Conservation (phyloP, 1,284 basidiomycete species). For the Ustilago hordei region DNA sequence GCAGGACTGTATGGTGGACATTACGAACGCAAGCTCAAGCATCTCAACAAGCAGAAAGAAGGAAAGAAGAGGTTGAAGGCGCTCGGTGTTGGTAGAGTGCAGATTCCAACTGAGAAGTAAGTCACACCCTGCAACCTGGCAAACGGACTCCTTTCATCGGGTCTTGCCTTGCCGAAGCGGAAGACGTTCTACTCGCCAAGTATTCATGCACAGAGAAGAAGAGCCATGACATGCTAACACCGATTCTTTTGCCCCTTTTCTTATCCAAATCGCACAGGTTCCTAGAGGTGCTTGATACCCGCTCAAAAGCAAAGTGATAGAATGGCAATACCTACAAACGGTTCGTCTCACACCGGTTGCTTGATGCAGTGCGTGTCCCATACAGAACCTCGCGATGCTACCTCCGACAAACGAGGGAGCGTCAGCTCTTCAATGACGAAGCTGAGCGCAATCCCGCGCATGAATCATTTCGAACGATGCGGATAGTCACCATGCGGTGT, state of each 20-base stretch:
- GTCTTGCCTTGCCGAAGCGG: not conserved
- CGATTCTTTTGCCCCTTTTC: not conserved
- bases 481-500: not conserved
- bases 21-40: slow-evolving; percentile 66
- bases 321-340: not conserved
- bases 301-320: slow-evolving; percentile 35
- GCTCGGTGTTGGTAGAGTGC: slow-evolving; percentile 63
- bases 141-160: not conserved
- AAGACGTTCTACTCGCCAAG: not conserved
- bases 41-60: slow-evolving; percentile 66
- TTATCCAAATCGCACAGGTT: slow-evolving; percentile 16
- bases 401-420: not conserved
- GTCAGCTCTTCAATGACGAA: not conserved
- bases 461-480: not conserved
- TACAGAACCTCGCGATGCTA: not conserved
- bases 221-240: not conserved
- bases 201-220: not conserved
- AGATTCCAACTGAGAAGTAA: slow-evolving; percentile 60
- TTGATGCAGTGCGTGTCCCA: not conserved
- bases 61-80: slow-evolving; percentile 66
- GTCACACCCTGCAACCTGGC: not conserved
- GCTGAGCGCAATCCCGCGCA: not conserved
- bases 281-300: slow-evolving; percentile 43
- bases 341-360: not conserved
- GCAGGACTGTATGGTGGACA: slow-evolving; percentile 90